These are phyloP conservation scores for Sclerotinia minor DNA, from an alignment of 2,329 filamentous ascomycete genomes.

Conservation along the genomic window DNA sequence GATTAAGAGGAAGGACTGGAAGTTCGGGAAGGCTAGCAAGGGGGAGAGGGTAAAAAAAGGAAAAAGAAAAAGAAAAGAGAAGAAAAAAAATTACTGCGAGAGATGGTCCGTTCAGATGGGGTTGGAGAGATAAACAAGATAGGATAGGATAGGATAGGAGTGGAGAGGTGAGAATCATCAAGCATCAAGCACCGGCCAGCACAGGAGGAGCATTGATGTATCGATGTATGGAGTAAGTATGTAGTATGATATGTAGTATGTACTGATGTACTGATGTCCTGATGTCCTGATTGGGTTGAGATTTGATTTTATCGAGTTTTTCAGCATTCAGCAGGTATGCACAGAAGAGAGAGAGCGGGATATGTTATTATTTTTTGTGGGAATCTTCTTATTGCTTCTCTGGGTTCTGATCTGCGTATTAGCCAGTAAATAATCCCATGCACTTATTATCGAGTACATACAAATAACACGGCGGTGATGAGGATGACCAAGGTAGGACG, in stretches of 20 bases:
- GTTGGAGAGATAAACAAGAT: neutral
- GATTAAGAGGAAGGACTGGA: neutral
- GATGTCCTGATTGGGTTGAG: conserved; percentile 1
- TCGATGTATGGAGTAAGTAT: too few species aligned
- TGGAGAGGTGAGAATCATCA: neutral
- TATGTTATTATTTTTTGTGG: neutral
- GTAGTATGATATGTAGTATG: too few species aligned
- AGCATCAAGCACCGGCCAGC: conserved; percentile 9
- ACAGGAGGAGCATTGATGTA: neutral
- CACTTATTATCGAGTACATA: neutral
- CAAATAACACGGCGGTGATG: conserved; percentile 5
- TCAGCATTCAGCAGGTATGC: conserved; percentile 11
- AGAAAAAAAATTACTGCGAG: neutral
- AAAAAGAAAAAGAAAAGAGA: neutral
- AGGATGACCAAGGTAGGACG: conserved; percentile 11
- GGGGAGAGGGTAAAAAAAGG: neutral
- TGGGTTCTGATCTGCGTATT: conserved; percentile 15
- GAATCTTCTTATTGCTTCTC: conserved; percentile 3
- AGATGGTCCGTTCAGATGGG: neutral
- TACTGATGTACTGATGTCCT: neutral
- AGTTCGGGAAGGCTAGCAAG: neutral
- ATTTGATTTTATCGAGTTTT: neutral
- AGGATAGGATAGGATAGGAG: neutral
- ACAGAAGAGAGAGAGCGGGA: neutral
- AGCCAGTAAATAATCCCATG: neutral